A percentile compares a stretch with the other conserved stretches of the same genome.
Evolutionary conservation across 768 basidiomycete species (phyloP).

Genomic region (Trametes villosa): DNA sequence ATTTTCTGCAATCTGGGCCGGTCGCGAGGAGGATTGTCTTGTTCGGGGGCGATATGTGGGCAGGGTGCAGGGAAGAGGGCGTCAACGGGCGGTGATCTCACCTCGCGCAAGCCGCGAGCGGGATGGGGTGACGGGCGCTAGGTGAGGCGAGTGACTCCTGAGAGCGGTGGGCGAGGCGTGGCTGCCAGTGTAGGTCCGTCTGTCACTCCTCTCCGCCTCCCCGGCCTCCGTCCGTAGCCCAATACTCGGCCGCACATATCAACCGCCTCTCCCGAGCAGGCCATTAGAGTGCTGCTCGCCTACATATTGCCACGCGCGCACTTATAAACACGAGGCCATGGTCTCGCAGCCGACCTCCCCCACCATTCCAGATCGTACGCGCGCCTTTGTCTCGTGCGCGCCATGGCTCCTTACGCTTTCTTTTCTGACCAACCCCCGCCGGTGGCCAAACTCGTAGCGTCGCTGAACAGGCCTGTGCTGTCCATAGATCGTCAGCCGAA

Average conservation of each 20-base stretch:
- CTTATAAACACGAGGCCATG: constrained; percentile 9
- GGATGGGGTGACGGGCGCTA: background rate
- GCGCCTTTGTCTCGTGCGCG: constrained; percentile 3
- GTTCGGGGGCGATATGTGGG: background rate
- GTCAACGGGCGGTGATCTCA: background rate
- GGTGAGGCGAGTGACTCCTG: background rate
- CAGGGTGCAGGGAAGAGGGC: background rate
- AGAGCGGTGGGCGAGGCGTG: background rate
- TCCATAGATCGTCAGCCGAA: constrained; percentile 16
- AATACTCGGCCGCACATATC: constrained; percentile 4
- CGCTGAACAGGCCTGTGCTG: constrained; percentile 19
- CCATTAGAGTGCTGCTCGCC: background rate
- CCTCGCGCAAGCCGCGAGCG: background rate
- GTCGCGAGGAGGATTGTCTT: background rate
- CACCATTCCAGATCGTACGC: constrained; percentile 23
- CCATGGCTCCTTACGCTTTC: constrained; percentile 4
- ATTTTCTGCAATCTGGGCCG: too few species aligned
- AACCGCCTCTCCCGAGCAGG: background rate
- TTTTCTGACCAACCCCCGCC: background rate
- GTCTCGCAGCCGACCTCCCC: constrained; percentile 17
- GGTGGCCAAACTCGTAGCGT: constrained; percentile 17
- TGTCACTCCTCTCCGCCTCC: background rate
- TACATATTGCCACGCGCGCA: background rate
- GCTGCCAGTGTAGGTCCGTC: too few species aligned
- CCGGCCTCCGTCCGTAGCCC: background rate